Conservation (phyloP, 176 grass and related monocot species). For the Ensete ventricosum region DNA sequence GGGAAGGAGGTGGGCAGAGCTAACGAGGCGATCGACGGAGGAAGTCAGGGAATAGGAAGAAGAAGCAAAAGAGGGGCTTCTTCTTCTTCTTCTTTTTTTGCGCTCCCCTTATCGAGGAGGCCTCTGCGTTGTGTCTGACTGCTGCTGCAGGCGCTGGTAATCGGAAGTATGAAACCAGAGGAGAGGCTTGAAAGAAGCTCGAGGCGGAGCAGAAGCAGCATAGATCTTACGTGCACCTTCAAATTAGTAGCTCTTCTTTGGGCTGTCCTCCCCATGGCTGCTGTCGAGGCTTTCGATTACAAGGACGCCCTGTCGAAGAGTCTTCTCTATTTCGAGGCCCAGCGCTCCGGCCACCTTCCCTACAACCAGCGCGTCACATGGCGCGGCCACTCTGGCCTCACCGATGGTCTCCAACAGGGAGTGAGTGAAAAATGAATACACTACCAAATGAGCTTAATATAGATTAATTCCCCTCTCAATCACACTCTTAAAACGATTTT, state of each 20-base stretch:
- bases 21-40: no score
- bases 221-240: not conserved
- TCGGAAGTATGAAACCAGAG: no score
- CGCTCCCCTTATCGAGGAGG: no score
- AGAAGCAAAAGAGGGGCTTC: no score
- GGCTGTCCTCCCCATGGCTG: not conserved
- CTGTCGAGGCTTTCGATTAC: not conserved
- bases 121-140: no score
- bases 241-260: not conserved
- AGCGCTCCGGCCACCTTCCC: not conserved
- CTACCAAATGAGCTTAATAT: no score
- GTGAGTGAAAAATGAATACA: not conserved
- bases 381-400: conserved; percentile 4
- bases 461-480: not conserved
- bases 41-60: no score
- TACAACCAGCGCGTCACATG: conserved; percentile 3
- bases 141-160: no score
- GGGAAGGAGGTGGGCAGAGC: not conserved
- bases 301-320: conserved; percentile 2
- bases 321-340: conserved; percentile 4
- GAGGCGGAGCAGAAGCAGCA: not conserved
- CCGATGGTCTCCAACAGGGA: not conserved
- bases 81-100: no score
- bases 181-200: no score
- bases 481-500: not conserved